These are phyloP conservation scores for Tephrocybe sp. DNA, from an alignment of 768 basidiomycete species.

Conservation along the genomic window DNA sequence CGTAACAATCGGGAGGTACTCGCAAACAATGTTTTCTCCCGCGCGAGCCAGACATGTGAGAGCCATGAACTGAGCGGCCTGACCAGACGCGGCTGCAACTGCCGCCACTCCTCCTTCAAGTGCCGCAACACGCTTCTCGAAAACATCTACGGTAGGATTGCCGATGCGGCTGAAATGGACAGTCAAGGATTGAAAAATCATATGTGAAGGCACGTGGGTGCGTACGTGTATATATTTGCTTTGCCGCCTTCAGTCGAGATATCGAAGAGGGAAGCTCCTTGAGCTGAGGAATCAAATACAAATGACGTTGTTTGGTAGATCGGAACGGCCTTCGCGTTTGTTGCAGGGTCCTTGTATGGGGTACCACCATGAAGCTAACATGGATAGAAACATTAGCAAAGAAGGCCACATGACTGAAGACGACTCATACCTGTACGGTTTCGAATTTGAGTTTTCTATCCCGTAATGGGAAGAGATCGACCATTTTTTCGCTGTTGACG, in stretches of 20 bases:
- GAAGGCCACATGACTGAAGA: not conserved
- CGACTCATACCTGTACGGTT: constrained; percentile 28
- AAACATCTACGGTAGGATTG: constrained; percentile 40
- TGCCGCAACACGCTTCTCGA: constrained; percentile 63
- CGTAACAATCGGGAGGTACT: constrained; percentile 30
- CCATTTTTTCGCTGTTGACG: constrained; percentile 6
- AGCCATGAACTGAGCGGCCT: constrained; percentile 61
- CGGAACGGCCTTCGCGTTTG: constrained; percentile 60
- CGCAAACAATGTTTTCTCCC: constrained; percentile 67
- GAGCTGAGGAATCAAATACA: constrained; percentile 48
- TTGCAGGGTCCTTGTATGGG: constrained; percentile 47
- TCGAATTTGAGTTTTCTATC: constrained; percentile 50
- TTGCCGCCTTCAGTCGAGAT: constrained; percentile 6
- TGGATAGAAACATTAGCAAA: not conserved
- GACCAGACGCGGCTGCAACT: constrained; percentile 56
- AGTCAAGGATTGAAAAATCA: not conserved
- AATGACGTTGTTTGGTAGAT: constrained; percentile 60
- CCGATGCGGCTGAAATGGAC: constrained; percentile 11
- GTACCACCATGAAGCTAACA: constrained; percentile 55
- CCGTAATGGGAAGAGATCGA: constrained; percentile 23
- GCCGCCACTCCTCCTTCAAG: constrained; percentile 65
- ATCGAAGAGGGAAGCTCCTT: constrained; percentile 30
- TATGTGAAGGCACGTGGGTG: not conserved
- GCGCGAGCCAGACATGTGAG: constrained; percentile 46
- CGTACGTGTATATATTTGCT: constrained; percentile 9